These are phyloP conservation scores for Papiliotrema fonsecae DNA, from an alignment of 1,284 basidiomycete genomes.

Conservation along the genomic window DNA sequence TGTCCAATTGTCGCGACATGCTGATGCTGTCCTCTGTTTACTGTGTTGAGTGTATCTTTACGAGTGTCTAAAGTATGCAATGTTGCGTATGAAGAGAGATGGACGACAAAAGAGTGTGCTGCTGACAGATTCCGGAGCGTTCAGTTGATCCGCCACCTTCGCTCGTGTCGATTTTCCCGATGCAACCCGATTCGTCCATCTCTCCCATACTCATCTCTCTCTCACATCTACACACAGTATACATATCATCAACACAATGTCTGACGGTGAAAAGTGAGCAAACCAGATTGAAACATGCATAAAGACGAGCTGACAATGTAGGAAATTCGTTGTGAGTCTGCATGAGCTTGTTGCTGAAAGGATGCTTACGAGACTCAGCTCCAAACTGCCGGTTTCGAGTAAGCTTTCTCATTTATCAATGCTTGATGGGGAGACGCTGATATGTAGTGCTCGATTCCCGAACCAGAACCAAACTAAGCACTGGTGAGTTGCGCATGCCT, in stretches of 20 bases:
- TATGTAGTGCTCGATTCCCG: conserved; percentile 74
- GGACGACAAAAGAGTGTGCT: too few species aligned
- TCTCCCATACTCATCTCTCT: too few species aligned
- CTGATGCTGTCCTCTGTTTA: too few species aligned
- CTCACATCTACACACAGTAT: not conserved
- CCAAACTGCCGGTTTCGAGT: conserved; percentile 51
- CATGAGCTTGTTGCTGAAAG: too few species aligned
- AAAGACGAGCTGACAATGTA: conserved; percentile 13
- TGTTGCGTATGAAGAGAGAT: too few species aligned
- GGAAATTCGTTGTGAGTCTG: conserved; percentile 44
- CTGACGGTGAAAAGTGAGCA: conserved; percentile 36
- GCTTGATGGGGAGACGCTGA: conserved; percentile 7
- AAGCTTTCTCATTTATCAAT: conserved; percentile 16
- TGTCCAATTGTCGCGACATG: conserved; percentile 42
- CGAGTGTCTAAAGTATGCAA: too few species aligned
- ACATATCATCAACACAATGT: conserved; percentile 21
- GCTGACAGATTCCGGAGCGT: too few species aligned
- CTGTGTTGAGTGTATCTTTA: too few species aligned
- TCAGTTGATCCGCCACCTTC: too few species aligned
- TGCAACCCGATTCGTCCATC: not conserved
- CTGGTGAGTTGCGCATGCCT: conserved; percentile 56
- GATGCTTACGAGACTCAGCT: too few species aligned
- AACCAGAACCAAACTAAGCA: conserved; percentile 93
- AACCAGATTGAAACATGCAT: not conserved
- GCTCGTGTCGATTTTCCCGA: conserved; percentile 6